phyloP scores from a whole-genome alignment of 768 basidiomycete genomes.

The Naganishia onofrii region DNA sequence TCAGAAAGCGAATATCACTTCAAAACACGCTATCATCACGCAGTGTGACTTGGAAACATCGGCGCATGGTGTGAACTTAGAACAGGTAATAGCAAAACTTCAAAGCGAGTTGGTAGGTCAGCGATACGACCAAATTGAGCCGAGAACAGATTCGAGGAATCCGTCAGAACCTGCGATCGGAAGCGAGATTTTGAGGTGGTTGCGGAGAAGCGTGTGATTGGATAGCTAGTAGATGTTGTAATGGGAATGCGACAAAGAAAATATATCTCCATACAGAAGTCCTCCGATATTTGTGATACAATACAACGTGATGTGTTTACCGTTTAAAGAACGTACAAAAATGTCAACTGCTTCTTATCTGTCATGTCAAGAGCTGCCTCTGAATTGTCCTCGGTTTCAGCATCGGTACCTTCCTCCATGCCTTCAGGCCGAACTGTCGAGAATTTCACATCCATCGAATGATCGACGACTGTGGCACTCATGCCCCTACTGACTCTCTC shows the following conservation, averaged over 20 bases:
- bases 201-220: not conserved
- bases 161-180: too few species aligned
- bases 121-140: not conserved
- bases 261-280: not conserved
- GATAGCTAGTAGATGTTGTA: too few species aligned
- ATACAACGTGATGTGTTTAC: slow-evolving; percentile 27
- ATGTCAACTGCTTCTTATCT: slow-evolving; percentile 41
- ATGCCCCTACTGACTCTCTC: slow-evolving; percentile 46
- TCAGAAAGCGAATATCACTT: slow-evolving; percentile 29
- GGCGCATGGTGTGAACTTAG: not conserved
- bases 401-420: slow-evolving; percentile 11
- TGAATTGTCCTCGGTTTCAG: slow-evolving; percentile 10
- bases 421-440: slow-evolving; percentile 27
- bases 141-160: not conserved
- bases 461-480: slow-evolving; percentile 44
- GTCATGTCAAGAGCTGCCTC: slow-evolving; percentile 32
- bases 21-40: slow-evolving; percentile 46
- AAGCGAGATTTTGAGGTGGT: not conserved
- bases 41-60: not conserved
- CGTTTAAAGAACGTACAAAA: slow-evolving; percentile 42
- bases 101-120: not conserved
- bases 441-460: slow-evolving; percentile 38
- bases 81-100: not conserved
- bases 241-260: too few species aligned
- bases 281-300: not conserved